Base-by-base conservation (phyloP, 495 filamentous ascomycete genomes). In the Penicillium tannophilum region DNA sequence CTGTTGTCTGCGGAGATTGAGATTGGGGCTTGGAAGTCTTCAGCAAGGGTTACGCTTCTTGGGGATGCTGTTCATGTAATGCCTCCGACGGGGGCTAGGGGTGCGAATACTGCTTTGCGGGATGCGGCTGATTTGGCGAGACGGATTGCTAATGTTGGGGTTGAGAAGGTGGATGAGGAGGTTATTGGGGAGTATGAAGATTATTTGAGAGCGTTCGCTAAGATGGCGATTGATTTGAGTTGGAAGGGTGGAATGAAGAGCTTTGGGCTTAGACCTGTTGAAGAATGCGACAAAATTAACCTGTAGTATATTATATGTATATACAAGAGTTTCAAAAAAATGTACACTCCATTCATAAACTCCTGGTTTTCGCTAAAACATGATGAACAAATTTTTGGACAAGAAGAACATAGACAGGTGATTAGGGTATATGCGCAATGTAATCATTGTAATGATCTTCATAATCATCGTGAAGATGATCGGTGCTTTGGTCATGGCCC, bases 21-120 rank as follows among this genome's bases (percentile, higher is more conserved):
- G 20, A 64, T 79, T 17, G 61, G 63, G 4, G 47, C 58, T 6
- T 77, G 75, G 73, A 51, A 64, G 14, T 35, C 69, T 7, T 65
- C 65, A 33, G 66, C 70, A 3, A 72, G 80, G 8, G 83, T 87
- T n/a, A 86, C 84, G 0, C 69, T 87, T 8, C 79, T 87, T 14
- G 85, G 84, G 1, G 84, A 88, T 59, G 82, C 84, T 0, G 81
- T 73, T 24, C 85, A 88, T 64, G 74, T 75, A 14, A 87, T 86
- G 84, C 85, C 84, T 5, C 85, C 85, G 6, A 84, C 83, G 0
- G 82, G 80, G 0, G 84, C 83, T 3, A 79, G 82, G 52, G 85
- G 85, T 1, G 83, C 82, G 12, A 85, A 85, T 58, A 85, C 84
- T 1, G 84, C 83, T 42, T 71, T 86, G 42, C 64, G 71, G 35